Evolutionary conservation across 768 basidiomycete genomes (phyloP), one percentile per base, ranked within the genome.

Genomic region (Exidia glandulosa): DNA sequence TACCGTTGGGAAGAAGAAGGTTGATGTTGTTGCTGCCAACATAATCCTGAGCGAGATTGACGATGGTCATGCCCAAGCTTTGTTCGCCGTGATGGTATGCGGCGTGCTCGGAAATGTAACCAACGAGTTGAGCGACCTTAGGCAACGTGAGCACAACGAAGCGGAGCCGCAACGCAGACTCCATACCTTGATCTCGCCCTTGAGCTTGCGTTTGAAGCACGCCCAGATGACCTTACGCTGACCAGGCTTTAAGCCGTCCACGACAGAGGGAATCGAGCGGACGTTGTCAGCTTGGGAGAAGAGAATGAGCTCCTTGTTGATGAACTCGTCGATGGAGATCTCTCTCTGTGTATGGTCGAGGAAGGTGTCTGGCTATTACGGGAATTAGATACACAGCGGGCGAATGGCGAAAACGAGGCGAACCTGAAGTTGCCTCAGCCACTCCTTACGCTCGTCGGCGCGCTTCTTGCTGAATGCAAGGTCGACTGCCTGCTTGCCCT

Each of bases 281-380:
- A 96, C 82, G 67, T 98, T 98, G 69, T 99, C 96, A 3, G 96
- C 96, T 92, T 98, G 97, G 1, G 96, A 99, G 80, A 97, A 99
- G 30, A 97, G 79, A 61, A 99, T 97, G 52, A 99, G 75, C 69
- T 99, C 96, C 73, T 85, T 91, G 78, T 99, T 97, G 75, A 99
- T 95, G 70, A 99, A 99, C 67, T 99, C 94, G 1, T 87, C 81
- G 69, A 86, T 90, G 0, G 90, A 82, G 62, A 99, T 89, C 66
- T 91, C 86, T 50, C 87, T 83, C 32, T 89, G 80, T 60, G 85
- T 82, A 72, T 99, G 95, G 69, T 98, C 86, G 56, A 99, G 77
- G 72, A 79, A 97, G 1, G 96, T 98, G 31, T 96, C 96, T 41
- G 94, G 91, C 90, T 94, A 64, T 34, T n/a, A n/a, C n/a, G n/a